Evolutionary conservation across 1,139 yeast genomes (phyloP), one percentile per base, ranked within the genome.

Genomic region (Candida anutae): DNA sequence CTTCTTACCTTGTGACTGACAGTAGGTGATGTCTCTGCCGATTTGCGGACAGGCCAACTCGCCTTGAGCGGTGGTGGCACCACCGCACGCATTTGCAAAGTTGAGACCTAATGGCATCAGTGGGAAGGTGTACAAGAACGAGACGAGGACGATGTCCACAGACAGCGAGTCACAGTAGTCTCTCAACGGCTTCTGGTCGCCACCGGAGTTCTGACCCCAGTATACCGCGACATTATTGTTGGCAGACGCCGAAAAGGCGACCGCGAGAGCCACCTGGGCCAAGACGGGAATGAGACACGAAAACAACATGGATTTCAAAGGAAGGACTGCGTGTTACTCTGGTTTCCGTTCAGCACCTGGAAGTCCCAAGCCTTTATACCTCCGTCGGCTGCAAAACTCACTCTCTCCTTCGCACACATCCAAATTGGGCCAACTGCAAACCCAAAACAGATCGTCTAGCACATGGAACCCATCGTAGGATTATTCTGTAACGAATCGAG

Each of bases 151-250:
- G 34, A 84, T 78, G 45, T 85, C 95, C 21, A 77, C 81, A 27
- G 75, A 66, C 33, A 70, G 70, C 21, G 74, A 66, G 31, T 69
- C 62, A 62, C 96, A 88, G 59, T 85, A 84, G 32, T 64, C 54
- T 5, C 77, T 62, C 32, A 88, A 63, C 11, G 70, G 51, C 35
- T 73, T 62, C 52, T 87, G 95, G 23, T 73, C 48, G n/a, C 85
- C 85, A 18, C 74, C 81, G 12, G 93, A 77, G 46, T 77, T 74
- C 57, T 87, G 96, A 25, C 96, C 96, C 95, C 95, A 87, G 56
- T 85, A 85, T 11, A 83, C 69, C 17, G 79, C 95, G 26, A 84
- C 74, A 42, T 40, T 36, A 30, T 28, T 30, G 30, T 37, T 37
- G 4, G 28, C 37, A 15, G 30, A 22, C 6, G 39, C 29, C 4